Evolutionary conservation across 768 basidiomycete genomes (phyloP), one percentile per base, ranked within the genome.

Genomic region (Rhodotorula graminis): DNA sequence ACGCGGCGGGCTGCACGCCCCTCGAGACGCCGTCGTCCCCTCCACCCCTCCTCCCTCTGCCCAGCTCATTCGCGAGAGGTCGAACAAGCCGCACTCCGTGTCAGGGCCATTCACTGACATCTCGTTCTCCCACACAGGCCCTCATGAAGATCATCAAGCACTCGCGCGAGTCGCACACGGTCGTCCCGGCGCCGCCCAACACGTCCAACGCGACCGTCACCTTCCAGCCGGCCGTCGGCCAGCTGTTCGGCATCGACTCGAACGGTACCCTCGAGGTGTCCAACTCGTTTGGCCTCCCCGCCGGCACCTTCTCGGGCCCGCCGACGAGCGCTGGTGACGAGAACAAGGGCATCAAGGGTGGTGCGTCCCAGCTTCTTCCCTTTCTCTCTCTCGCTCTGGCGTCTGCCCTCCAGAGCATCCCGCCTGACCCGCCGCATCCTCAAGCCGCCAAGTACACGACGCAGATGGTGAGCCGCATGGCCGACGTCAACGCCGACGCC

Each of bases 141-240:
- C 64, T 78, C 19, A 71, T 79, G 69, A 78, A 77, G 76, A 79
- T 79, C 68, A 75, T 77, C 68, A 76, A 77, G 74, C 78, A 79
- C 72, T 68, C 78, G 16, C 70, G 73, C 46, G 72, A 76, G 50
- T 47, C 69, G 2, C 69, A 77, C 70, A 25, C 60, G 53, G 65
- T 71, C 57, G 40, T 66, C 69, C 65, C 76, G 50, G 71, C 72
- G 23, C 72, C 70, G 27, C 65, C 70, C 65, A 67, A 67, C 61
- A 71, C 74, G 23, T 69, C 75, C 42, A 73, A 73, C 69, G 72
- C 72, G 58, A 76, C 75, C 70, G 75, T 71, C 52, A 70, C 74
- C n/a, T 76, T 76, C 64, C 53, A 64, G 14, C 75, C 71, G 12
- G 70, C 74, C 27, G 75, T 77, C 65, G 78, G 78, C 33, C 77